These are phyloP conservation scores for Monosporozyma aquatica DNA, from an alignment of 805 yeast species.

Conservation along the genomic window DNA sequence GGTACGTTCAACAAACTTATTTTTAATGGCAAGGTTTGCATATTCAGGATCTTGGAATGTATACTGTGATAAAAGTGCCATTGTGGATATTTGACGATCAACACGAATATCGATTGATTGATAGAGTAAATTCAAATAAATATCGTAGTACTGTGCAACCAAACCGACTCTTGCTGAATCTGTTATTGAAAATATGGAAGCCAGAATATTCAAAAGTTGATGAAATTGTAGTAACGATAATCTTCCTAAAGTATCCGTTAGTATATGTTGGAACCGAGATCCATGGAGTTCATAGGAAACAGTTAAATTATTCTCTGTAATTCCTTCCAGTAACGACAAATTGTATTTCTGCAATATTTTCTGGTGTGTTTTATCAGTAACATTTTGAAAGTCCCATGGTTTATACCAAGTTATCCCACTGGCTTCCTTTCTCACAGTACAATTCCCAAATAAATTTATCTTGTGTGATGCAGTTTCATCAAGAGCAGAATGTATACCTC, in stretches of 20 bases:
- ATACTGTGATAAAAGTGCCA: slow-evolving; percentile 26
- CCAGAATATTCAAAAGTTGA: slow-evolving; percentile 17
- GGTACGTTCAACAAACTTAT: slow-evolving; percentile 25
- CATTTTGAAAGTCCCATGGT: slow-evolving; percentile 21
- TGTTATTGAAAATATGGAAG: slow-evolving; percentile 18
- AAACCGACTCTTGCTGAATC: slow-evolving; percentile 48
- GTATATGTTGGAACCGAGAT: slow-evolving; percentile 34
- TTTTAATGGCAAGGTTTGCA: slow-evolving; percentile 21
- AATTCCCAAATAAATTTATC: slow-evolving; percentile 25
- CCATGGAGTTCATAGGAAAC: slow-evolving; percentile 30
- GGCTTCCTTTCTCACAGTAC: slow-evolving; percentile 8
- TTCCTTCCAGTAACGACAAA: slow-evolving; percentile 13
- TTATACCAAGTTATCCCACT: slow-evolving; percentile 14
- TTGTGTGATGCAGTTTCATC: slow-evolving; percentile 4
- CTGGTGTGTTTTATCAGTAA: slow-evolving; percentile 9
- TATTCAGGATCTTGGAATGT: slow-evolving; percentile 24
- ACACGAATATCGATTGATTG: slow-evolving; percentile 22
- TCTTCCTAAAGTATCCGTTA: slow-evolving; percentile 19
- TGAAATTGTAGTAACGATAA: slow-evolving; percentile 15
- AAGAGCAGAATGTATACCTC: slow-evolving; percentile 1
- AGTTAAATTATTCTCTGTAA: slow-evolving; percentile 8
- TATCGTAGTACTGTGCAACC: slow-evolving; percentile 62
- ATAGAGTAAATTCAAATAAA: slow-evolving; percentile 50
- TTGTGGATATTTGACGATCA: slow-evolving; percentile 18
- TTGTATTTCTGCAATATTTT: slow-evolving; percentile 19